Conservation (phyloP, 805 yeast species). For the Starmerella stigmatis region DNA sequence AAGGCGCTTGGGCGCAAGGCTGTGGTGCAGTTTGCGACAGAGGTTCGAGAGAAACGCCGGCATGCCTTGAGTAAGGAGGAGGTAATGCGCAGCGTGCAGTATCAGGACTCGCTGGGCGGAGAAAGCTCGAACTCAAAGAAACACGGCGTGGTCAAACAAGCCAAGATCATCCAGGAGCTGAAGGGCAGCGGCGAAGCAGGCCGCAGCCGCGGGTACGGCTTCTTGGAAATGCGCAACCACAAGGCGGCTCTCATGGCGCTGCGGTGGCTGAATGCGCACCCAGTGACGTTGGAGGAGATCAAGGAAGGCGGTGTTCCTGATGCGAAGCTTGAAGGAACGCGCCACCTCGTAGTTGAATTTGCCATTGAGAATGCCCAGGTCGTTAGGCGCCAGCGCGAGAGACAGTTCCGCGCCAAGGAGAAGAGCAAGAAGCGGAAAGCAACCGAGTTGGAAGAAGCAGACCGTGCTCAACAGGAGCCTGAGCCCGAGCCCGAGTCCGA, state of each 20-base stretch:
- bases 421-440: slow-evolving; percentile 24
- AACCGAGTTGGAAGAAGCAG: slow-evolving; percentile 22
- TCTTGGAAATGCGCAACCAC: slow-evolving; percentile 86
- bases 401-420: slow-evolving; percentile 23
- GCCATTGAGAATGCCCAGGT: slow-evolving; percentile 94
- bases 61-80: slow-evolving; percentile 88
- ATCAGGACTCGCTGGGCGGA: slow-evolving; percentile 41
- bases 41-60: slow-evolving; percentile 62
- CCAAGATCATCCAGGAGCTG: slow-evolving; percentile 85
- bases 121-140: slow-evolving; percentile 56
- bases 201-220: slow-evolving; percentile 93
- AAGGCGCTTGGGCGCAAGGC: slow-evolving; percentile 92
- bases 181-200: slow-evolving; percentile 82
- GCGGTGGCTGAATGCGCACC: slow-evolving; percentile 93
- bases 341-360: slow-evolving; percentile 85
- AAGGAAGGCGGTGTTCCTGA: slow-evolving; percentile 22
- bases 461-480: slow-evolving; percentile 20
- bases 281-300: slow-evolving; percentile 61
- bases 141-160: slow-evolving; percentile 84
- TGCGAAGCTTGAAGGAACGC: slow-evolving; percentile 29
- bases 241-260: slow-evolving; percentile 88
- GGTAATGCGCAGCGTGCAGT: slow-evolving; percentile 62
- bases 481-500: slow-evolving; percentile 21
- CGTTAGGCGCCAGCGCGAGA: slow-evolving; percentile 75
- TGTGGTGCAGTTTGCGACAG: slow-evolving; percentile 85